Evolutionary conservation across 2,329 filamentous ascomycete genomes (phyloP), one percentile per base, ranked within the genome.

Genomic region (Xylariaceae sp.): DNA sequence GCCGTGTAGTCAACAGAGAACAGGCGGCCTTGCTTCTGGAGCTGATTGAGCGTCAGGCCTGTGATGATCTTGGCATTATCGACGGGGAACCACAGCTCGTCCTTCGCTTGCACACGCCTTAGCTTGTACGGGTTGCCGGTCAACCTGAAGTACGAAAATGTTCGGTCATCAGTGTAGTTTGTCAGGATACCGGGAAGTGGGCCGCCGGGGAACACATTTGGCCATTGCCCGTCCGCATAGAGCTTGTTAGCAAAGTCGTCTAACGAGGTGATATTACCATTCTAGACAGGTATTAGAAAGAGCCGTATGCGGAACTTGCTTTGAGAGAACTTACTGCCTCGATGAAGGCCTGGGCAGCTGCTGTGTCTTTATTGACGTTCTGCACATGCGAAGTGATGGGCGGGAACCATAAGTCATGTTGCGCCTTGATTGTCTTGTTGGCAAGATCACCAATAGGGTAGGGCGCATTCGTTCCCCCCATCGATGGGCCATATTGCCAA

Each of bases 111-210:
- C 7, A 74, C 63, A 28, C 73, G 66, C 31, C 61, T 60, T 6
- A 76, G 47, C 5, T 63, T 55, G 47, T 71, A 76, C 0, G 75
- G 74, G 47, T 72, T 73, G 34, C 67, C 60, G 2, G 72, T 74
- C 9, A 78, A 60, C 11, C 75, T 66, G 54, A 76, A 71, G 75
- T 78, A 78, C 4, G 73, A 74, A 57, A 79, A 78, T 28, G 73
- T 54, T 1, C 76, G 59, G 55, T 78, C 75, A 47, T 74, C 66
- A 0, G 74, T 77, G 51, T 73, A 75, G 51, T 79, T 78, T 22
- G 69, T 64, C 9, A 73, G 58, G 10, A 73, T 67, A 12, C 76
- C 70, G 31, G 64, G 60, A 40, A 60, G 59, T 2, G 66, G 58
- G 1, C 73, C 72, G 10, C 57, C 59, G 0, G 74, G 71, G 5